Base-by-base conservation (phyloP, 225 moss, liverwort and hornwort species). In the Neckera pumila region DNA sequence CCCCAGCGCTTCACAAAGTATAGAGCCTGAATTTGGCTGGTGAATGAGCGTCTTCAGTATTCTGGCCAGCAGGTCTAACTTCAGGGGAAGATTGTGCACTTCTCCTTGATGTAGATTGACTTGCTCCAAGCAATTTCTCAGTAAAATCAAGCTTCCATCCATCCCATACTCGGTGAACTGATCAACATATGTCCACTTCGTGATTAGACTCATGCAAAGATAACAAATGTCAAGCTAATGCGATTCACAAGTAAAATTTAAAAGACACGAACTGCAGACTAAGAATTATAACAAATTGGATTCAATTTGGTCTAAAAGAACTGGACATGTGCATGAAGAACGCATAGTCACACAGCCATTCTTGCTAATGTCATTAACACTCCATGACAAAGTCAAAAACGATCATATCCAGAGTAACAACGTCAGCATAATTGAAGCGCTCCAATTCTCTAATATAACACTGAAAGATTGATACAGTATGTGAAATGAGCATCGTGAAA, bases 91-190 rank as follows among this genome's bases (percentile, higher is more conserved):
- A 92, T 95, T 95, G 86, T 95, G 94, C 73, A 92, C 93, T 90
- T 97, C 97, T 79, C 95, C 96, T 87, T 97, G 96, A 91, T 92
- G 93, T 67, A 89, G 72, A 77, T 96, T 93, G 77, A 94, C 94
- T 93, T 97, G 97, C 97, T 98, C 98, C 94, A 98, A 89, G 91
- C 97, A 97, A 84, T 93, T 92, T 91, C 96, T 97, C 90, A 98
- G 92, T 89, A 98, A 88, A 91, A 97, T 95, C 91, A 98, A 90
- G 93, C 93, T 97, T 92, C 95, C 98, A 93, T 96, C 96, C 91
- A 97, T 93, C 91, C 98, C 98, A 96, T 98, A 95, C 87, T 98
- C 96, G 87, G 96, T 90, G 87, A 96, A 93, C 96, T 98, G 94
- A 89, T 90, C 57, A 59, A 81, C 51, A 88, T 22, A 67, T 40